Conservation (phyloP, 495 filamentous ascomycete genomes). For the Delitschia confertaspora region DNA sequence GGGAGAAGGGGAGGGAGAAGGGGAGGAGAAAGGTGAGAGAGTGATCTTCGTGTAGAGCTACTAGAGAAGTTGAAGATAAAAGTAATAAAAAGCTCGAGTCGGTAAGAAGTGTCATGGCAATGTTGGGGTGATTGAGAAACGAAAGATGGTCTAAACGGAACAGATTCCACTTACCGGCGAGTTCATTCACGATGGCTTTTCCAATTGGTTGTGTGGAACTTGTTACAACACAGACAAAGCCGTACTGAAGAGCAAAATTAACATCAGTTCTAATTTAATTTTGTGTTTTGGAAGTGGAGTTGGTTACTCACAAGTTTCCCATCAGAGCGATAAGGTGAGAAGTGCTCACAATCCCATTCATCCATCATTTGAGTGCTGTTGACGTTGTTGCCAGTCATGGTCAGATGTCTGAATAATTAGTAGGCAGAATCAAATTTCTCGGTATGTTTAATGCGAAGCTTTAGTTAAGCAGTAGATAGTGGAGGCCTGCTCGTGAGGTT, state of each 20-base stretch:
- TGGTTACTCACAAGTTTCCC: constrained; percentile 46
- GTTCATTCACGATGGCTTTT: constrained; percentile 48
- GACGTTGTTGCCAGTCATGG: no score
- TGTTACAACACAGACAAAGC: constrained; percentile 55
- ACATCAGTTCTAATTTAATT: not conserved
- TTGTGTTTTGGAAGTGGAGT: not conserved
- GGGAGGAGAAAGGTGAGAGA: not conserved
- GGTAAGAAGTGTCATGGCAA: not conserved
- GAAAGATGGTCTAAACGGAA: constrained; percentile 1
- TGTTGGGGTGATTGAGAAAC: not conserved
- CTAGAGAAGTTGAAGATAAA: no score
- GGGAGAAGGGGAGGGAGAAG: not conserved
- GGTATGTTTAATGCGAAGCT: not conserved
- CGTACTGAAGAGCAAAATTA: constrained; percentile 35
- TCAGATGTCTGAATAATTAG: not conserved
- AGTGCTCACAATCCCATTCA: constrained; percentile 38
- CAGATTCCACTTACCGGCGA: constrained; percentile 41
- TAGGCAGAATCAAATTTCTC: not conserved
- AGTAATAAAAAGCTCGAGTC: not conserved
- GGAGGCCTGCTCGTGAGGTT: no score
- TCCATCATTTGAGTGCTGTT: not conserved
- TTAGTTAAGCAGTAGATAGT: not conserved
- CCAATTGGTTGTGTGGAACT: constrained; percentile 50
- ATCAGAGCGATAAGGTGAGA: constrained; percentile 51
- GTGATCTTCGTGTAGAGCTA: not conserved